phyloP scores from a whole-genome alignment of 306 rosid genomes.

The Pyrus bretschneideri region DNA sequence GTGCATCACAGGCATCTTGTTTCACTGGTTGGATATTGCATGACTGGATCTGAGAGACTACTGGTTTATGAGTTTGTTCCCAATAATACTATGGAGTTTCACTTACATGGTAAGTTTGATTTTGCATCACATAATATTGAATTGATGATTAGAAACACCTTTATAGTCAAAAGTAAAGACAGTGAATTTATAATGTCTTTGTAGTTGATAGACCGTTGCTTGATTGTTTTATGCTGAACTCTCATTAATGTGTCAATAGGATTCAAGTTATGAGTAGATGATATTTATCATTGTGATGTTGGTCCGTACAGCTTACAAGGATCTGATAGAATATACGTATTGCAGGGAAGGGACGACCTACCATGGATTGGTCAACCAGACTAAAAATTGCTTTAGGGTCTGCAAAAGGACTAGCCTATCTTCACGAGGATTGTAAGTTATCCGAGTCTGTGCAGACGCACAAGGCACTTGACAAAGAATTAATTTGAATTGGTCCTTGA shows the following conservation, averaged over 20 bases:
- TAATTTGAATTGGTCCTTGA: neutral
- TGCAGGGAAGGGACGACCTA: slow-evolving; percentile 81
- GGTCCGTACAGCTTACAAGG: neutral
- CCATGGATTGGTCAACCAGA: slow-evolving; percentile 91
- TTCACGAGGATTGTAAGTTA: slow-evolving; percentile 93
- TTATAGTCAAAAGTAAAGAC: neutral
- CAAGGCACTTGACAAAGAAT: neutral
- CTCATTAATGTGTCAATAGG: neutral
- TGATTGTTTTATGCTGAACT: neutral
- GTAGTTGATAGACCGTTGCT: neutral
- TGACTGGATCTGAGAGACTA: slow-evolving; percentile 63
- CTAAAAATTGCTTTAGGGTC: slow-evolving; percentile 78
- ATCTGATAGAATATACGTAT: slow-evolving; percentile 21
- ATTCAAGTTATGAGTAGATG: neutral
- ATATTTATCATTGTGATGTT: neutral
- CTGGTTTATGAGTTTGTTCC: slow-evolving; percentile 93
- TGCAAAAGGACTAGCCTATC: slow-evolving; percentile 94
- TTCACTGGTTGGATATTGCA: slow-evolving; percentile 92
- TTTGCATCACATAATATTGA: neutral
- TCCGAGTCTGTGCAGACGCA: neutral
- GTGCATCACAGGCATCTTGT: slow-evolving; percentile 97
- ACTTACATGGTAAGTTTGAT: slow-evolving; percentile 63
- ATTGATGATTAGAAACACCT: neutral
- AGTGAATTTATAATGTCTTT: neutral
- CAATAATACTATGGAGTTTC: slow-evolving; percentile 83